Percentiles rank a stretch among this genome's conserved stretches.
phyloP scores from a whole-genome alignment of 2,329 filamentous ascomycete genomes.

The Didymella glomerata region DNA sequence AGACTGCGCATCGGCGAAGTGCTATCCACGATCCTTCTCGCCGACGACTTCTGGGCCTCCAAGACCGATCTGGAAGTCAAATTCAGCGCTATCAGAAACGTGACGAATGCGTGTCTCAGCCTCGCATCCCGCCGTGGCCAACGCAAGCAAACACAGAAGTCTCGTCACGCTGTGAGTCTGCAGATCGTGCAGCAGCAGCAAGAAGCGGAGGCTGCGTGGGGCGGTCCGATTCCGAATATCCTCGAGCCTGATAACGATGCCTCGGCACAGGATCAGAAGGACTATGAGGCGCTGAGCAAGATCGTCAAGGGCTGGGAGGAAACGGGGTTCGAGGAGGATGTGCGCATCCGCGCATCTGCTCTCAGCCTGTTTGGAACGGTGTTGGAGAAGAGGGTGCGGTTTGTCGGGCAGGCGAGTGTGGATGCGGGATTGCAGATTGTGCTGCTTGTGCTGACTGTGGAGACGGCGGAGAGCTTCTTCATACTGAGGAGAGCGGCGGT shows the following conservation, averaged over 20 bases:
- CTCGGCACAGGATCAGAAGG: constrained; percentile 40
- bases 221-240: constrained; percentile 57
- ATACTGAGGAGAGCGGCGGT: constrained; percentile 74
- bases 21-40: constrained; percentile 36
- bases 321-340: constrained; percentile 70
- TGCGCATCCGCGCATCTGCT: constrained; percentile 74
- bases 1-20: constrained; percentile 73
- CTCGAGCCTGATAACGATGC: constrained; percentile 41
- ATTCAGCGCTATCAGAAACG: constrained; percentile 32
- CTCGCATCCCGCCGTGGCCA: constrained; percentile 70
- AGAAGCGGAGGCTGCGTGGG: constrained; percentile 64
- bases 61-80: not conserved
- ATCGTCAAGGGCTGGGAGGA: constrained; percentile 75
- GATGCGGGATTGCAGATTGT: constrained; percentile 68
- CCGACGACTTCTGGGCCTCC: constrained; percentile 31
- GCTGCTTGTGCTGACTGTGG: constrained; percentile 69
- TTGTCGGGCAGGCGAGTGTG: constrained; percentile 52
- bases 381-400: constrained; percentile 63
- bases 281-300: constrained; percentile 60
- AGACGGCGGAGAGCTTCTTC: constrained; percentile 66
- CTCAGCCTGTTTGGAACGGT: constrained; percentile 69
- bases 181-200: constrained; percentile 58
- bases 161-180: constrained; percentile 63
- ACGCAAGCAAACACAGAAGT: constrained; percentile 66
- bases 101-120: constrained; percentile 67